A percentile compares a stretch with the other conserved stretches of the same genome.
Conservation (phyloP, 108 stramenopile species). For the Discostella stelligeroides region DNA sequence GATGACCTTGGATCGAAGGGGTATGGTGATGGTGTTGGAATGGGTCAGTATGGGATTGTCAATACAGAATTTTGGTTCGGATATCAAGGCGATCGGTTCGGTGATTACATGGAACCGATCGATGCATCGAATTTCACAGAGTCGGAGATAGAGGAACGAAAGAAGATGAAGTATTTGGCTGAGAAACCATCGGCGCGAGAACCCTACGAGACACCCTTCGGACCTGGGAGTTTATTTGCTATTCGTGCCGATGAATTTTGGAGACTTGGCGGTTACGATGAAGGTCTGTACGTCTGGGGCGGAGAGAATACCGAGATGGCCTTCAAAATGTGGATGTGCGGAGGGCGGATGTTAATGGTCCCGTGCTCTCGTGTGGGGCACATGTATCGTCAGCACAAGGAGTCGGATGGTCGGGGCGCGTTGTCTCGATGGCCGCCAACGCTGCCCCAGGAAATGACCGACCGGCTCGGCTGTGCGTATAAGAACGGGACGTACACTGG, state of each 20-base stretch:
- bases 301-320: constrained; percentile 62
- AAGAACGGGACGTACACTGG: constrained; percentile 44
- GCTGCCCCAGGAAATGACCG: constrained; percentile 47
- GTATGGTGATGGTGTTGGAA: constrained; percentile 37
- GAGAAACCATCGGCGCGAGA: constrained; percentile 35
- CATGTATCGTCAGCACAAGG: constrained; percentile 49
- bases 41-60: constrained; percentile 47
- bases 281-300: constrained; percentile 58
- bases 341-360: constrained; percentile 59
- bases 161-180: constrained; percentile 31
- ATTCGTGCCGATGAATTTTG: constrained; percentile 60
- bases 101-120: constrained; percentile 40
- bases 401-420: constrained; percentile 47
- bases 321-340: constrained; percentile 63
- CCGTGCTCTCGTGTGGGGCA: constrained; percentile 56
- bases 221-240: constrained; percentile 58
- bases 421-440: constrained; percentile 48
- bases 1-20: constrained; percentile 48
- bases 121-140: constrained; percentile 27
- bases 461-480: constrained; percentile 35
- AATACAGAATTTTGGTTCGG: constrained; percentile 49
- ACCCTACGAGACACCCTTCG: constrained; percentile 58
- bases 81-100: constrained; percentile 46
- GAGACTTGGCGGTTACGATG: constrained; percentile 58
- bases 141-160: constrained; percentile 29